These are phyloP conservation scores for Paramecium sexaurelia DNA, from an alignment of 73 alveolate species.

Conservation along the genomic window DNA sequence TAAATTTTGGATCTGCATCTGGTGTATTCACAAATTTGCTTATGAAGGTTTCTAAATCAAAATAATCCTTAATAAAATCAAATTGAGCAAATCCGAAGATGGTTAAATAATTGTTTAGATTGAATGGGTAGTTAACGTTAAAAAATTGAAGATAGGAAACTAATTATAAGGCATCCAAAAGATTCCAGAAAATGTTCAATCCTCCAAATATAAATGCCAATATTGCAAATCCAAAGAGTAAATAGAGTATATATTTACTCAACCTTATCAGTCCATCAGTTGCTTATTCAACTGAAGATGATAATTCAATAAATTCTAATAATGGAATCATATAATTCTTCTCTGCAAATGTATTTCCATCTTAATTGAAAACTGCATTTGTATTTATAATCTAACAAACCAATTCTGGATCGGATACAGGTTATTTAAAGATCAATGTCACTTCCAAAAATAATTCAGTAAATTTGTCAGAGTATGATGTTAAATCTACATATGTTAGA, in stretches of 20 bases:
- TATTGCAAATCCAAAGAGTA: constrained; percentile 15
- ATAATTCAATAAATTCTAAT: background rate
- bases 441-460: background rate
- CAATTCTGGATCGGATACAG: constrained; percentile 8
- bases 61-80: background rate
- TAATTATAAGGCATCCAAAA: constrained; percentile 14
- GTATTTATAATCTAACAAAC: background rate
- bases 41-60: background rate
- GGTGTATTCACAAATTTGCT: constrained; percentile 15
- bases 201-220: constrained; percentile 55
- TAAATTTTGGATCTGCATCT: constrained; percentile 24
- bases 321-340: background rate
- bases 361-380: background rate
- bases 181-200: constrained; percentile 24
- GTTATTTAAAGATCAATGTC: background rate
- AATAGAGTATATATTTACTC: constrained; percentile 8
- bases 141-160: background rate
- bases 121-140: background rate
- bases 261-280: constrained; percentile 27
- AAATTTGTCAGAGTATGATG: background rate
- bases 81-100: constrained; percentile 54
- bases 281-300: background rate
- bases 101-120: background rate
- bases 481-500: background rate
- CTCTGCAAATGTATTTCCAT: background rate